A percentile compares a stretch with the other conserved stretches of the same genome.
Evolutionary conservation across 2,329 filamentous ascomycete genomes (phyloP).

Genomic region (Fusarium albidum): DNA sequence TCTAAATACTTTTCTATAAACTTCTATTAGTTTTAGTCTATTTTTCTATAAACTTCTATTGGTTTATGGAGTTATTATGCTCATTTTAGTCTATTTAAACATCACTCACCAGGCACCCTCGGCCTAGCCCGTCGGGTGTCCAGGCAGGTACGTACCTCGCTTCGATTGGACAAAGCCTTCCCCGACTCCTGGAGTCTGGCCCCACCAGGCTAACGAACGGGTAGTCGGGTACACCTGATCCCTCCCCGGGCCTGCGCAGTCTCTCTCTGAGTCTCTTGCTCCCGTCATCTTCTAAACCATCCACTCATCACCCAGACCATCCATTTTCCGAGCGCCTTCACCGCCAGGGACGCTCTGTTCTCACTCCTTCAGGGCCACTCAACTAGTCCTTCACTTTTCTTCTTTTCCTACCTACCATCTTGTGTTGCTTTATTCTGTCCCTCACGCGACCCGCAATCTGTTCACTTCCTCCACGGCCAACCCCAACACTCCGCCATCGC

Average conservation of each 20-base stretch:
- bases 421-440: background rate
- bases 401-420: slow-evolving; percentile 7
- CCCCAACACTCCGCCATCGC: slow-evolving; percentile 10
- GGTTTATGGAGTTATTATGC: too few species aligned
- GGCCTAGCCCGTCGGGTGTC: too few species aligned
- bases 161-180: too few species aligned
- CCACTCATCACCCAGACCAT: slow-evolving; percentile 22
- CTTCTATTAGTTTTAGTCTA: too few species aligned
- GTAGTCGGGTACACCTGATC: background rate
- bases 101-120: too few species aligned
- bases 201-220: too few species aligned
- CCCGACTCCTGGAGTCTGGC: too few species aligned
- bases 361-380: slow-evolving; percentile 1
- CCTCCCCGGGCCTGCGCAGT: slow-evolving; percentile 17
- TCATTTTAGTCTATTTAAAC: too few species aligned
- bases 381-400: slow-evolving; percentile 6
- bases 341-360: slow-evolving; percentile 3
- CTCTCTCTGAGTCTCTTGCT: slow-evolving; percentile 9
- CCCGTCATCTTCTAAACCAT: slow-evolving; percentile 20
- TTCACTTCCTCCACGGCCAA: slow-evolving; percentile 30
- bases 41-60: too few species aligned
- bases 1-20: too few species aligned
- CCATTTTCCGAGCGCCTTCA: slow-evolving; percentile 9
- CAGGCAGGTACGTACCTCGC: too few species aligned
- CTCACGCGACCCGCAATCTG: slow-evolving; percentile 40